phyloP scores from a whole-genome alignment of 2,329 filamentous ascomycete species.

The Fusarium setosum region DNA sequence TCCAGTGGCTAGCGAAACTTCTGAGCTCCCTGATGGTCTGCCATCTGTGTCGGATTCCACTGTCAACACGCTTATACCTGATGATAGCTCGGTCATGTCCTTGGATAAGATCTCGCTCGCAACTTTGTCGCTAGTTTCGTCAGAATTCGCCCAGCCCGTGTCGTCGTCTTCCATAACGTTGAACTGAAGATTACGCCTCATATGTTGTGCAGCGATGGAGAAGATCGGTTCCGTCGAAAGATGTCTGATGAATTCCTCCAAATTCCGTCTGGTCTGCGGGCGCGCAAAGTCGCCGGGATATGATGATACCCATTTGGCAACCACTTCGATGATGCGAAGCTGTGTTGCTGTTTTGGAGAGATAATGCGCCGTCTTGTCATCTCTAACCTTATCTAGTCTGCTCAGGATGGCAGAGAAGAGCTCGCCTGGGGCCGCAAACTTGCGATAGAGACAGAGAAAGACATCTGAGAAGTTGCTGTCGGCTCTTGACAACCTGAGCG shows the following conservation, averaged over 20 bases:
- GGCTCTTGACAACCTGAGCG: slow-evolving; percentile 83
- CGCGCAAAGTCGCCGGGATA: slow-evolving; percentile 96
- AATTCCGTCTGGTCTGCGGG: slow-evolving; percentile 74
- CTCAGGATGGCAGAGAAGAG: slow-evolving; percentile 83
- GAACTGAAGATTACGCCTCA: slow-evolving; percentile 80
- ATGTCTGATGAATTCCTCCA: slow-evolving; percentile 80
- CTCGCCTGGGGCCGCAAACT: slow-evolving; percentile 85
- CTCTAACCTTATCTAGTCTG: slow-evolving; percentile 77
- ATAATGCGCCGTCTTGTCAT: slow-evolving; percentile 74
- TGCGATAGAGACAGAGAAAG: slow-evolving; percentile 93
- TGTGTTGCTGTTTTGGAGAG: slow-evolving; percentile 85
- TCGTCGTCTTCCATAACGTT: slow-evolving; percentile 88
- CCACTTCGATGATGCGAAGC: slow-evolving; percentile 82
- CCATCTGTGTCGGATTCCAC: slow-evolving; percentile 60
- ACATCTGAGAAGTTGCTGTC: slow-evolving; percentile 90
- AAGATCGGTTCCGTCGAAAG: slow-evolving; percentile 86
- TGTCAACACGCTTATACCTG: slow-evolving; percentile 59
- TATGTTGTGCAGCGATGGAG: slow-evolving; percentile 85
- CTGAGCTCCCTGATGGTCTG: slow-evolving; percentile 60
- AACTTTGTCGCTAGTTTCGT: slow-evolving; percentile 61
- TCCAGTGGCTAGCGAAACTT: slow-evolving; percentile 53
- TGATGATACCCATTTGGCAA: slow-evolving; percentile 88
- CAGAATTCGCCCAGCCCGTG: slow-evolving; percentile 88
- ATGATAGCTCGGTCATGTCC: slow-evolving; percentile 53
- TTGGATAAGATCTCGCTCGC: slow-evolving; percentile 50